Evolutionary conservation across 257 asterid genomes (phyloP).

Genomic region (Salvia splendens): DNA sequence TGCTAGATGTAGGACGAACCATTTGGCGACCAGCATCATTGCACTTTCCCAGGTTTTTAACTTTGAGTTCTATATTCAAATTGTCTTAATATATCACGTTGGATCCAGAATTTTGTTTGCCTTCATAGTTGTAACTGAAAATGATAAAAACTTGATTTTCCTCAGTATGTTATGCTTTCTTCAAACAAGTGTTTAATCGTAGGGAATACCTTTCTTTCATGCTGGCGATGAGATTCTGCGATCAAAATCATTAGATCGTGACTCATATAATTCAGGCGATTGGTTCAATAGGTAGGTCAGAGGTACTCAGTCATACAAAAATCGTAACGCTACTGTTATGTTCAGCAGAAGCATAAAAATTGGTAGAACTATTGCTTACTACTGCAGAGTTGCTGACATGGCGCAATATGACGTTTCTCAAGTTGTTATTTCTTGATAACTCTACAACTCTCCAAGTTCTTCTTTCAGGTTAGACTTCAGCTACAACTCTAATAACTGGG

Average conservation of each 20-base stretch:
- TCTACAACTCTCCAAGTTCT: conserved; percentile 4
- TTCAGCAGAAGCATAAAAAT: not conserved
- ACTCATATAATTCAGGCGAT: conserved; percentile 96
- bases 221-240: conserved; percentile 97
- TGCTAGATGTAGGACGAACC: conserved; percentile 94
- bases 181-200: not conserved
- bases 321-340: not conserved
- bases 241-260: conserved; percentile 94
- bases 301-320: conserved; percentile 8
- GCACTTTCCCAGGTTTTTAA: conserved; percentile 87
- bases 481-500: conserved; percentile 91
- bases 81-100: not conserved
- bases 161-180: not conserved
- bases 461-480: conserved; percentile 86
- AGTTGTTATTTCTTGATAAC: conserved; percentile 3
- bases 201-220: conserved; percentile 98
- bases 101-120: not conserved
- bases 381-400: not conserved
- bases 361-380: not conserved
- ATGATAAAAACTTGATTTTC: not conserved
- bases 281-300: conserved; percentile 88
- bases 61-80: conserved; percentile 8
- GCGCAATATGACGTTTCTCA: not conserved
- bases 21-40: conserved; percentile 82
- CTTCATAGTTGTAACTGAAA: not conserved